Percentiles rank a stretch among this genome's conserved stretches.
These are phyloP conservation scores for Symbiodinium pilosum DNA, from an alignment of 73 alveolate genomes.

Conservation along the genomic window DNA sequence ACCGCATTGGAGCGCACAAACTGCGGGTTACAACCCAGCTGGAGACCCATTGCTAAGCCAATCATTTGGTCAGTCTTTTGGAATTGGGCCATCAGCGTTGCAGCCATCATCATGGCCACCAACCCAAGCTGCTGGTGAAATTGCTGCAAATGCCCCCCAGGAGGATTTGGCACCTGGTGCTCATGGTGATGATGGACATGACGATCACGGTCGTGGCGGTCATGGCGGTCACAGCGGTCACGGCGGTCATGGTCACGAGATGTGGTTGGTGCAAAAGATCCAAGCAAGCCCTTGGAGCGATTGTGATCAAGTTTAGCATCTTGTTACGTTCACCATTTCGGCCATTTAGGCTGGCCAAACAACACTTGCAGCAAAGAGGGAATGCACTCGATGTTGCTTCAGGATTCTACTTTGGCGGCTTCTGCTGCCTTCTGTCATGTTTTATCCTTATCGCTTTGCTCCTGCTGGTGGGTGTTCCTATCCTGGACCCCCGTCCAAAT, in stretches of 20 bases:
- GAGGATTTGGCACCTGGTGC: neutral
- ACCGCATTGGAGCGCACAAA: neutral
- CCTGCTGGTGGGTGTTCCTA: slow-evolving; percentile 27
- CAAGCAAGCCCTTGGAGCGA: slow-evolving; percentile 52
- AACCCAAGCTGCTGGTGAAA: neutral
- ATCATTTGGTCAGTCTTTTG: neutral
- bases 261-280: slow-evolving; percentile 34
- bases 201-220: too few species aligned
- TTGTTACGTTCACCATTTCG: neutral
- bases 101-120: neutral
- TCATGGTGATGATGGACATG: too few species aligned
- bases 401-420: slow-evolving; percentile 72
- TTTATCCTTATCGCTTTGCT: neutral
- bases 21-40: neutral
- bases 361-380: neutral
- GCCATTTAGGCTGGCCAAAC: neutral
- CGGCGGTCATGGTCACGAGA: slow-evolving; percentile 1
- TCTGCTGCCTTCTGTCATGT: slow-evolving; percentile 39
- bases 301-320: neutral
- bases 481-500: slow-evolving; percentile 74
- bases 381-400: neutral
- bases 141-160: neutral
- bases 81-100: neutral
- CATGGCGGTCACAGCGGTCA: neutral
- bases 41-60: neutral